These are phyloP conservation scores for Flaveria sonorensis DNA, from an alignment of 129 eudicot species.

Conservation along the genomic window DNA sequence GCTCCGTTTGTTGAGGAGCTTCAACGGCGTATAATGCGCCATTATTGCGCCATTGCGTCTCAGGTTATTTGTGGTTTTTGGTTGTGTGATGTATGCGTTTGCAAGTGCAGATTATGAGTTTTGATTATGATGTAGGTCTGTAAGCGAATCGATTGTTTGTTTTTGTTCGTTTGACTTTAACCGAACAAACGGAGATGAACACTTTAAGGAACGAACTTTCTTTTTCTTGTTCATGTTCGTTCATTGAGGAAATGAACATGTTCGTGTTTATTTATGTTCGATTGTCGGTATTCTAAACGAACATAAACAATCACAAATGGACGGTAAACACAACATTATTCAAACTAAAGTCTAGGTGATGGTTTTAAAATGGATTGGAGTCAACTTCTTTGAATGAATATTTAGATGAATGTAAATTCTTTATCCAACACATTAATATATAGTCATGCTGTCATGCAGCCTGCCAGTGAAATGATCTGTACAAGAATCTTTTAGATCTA, in stretches of 20 bases:
- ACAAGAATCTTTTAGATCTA: not conserved
- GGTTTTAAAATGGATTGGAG: not conserved
- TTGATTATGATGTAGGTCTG: not conserved
- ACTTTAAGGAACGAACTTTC: not conserved
- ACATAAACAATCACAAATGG: not conserved
- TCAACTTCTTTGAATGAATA: not conserved
- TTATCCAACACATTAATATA: not conserved
- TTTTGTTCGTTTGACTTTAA: not conserved
- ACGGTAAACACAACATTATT: not conserved
- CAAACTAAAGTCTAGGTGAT: not conserved
- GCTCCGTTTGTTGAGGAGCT: conserved; percentile 76
- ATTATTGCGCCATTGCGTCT: conserved; percentile 53
- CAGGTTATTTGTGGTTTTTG: conserved; percentile 47
- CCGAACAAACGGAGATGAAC: not conserved
- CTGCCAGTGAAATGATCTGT: not conserved
- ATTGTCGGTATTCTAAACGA: not conserved
- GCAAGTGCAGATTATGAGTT: not conserved
- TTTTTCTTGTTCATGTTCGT: not conserved
- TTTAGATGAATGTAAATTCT: no score
- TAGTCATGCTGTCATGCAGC: not conserved
- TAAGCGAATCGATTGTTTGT: not conserved
- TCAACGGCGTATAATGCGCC: conserved; percentile 56
- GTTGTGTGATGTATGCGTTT: no score
- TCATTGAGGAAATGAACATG: not conserved
- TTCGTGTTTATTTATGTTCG: not conserved